phyloP scores from a whole-genome alignment of 176 grass and related monocot species.

The Musa beccarii region DNA sequence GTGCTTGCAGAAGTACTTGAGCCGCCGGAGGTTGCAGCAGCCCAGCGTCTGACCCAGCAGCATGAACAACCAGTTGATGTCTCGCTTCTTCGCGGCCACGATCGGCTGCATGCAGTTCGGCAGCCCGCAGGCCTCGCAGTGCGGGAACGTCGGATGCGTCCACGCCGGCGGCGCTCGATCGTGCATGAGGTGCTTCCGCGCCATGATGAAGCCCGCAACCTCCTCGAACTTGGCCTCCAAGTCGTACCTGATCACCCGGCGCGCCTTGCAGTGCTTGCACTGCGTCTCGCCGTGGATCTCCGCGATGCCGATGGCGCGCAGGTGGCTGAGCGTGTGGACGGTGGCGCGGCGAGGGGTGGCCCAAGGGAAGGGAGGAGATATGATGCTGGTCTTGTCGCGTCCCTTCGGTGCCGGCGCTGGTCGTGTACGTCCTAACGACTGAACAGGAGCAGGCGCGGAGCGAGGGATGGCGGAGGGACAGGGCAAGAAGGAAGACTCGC shows the following conservation, averaged over 20 bases:
- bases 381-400: no score
- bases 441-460: no score
- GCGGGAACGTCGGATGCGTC: neutral
- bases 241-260: neutral
- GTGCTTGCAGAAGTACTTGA: constrained; percentile 26
- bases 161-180: constrained; percentile 2
- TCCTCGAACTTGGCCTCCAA: neutral
- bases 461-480: no score
- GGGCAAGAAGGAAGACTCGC: no score
- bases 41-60: neutral
- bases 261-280: neutral
- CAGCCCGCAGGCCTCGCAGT: constrained; percentile 1
- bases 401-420: no score
- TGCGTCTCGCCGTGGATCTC: neutral
- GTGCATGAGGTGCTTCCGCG: neutral
- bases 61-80: constrained; percentile 20
- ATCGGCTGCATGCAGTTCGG: neutral
- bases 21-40: constrained; percentile 6
- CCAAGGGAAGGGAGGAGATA: neutral
- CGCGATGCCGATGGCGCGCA: neutral
- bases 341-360: constrained; percentile 9
- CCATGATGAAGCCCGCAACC: neutral
- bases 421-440: no score
- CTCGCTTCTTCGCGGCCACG: neutral
- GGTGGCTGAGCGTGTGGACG: constrained; percentile 8